A percentile compares a stretch with the other conserved stretches of the same genome.
phyloP scores from a whole-genome alignment of 2,329 filamentous ascomycete species.

The Elsinoe arachidis region DNA sequence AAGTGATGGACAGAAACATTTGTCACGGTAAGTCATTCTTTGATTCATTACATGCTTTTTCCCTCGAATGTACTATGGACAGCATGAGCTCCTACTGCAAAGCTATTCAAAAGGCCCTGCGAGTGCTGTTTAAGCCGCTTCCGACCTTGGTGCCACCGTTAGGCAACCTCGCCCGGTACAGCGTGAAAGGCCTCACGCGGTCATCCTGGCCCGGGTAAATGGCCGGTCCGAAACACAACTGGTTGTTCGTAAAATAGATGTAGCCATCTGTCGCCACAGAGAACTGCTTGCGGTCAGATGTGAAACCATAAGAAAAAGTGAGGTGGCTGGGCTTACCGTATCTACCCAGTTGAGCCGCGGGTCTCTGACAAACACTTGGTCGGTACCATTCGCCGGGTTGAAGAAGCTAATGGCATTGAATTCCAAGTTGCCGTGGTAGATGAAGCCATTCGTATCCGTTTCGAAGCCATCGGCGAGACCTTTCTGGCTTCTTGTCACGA shows the following conservation, averaged over 20 bases:
- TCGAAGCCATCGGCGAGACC: slow-evolving; percentile 46
- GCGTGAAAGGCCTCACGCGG: slow-evolving; percentile 35
- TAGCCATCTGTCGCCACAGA: slow-evolving; percentile 37
- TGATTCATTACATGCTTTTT: too few species aligned
- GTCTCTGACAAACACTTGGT: slow-evolving; percentile 38
- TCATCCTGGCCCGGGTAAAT: slow-evolving; percentile 37
- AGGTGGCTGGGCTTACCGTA: slow-evolving; percentile 25
- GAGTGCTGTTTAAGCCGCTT: neutral
- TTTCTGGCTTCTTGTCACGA: slow-evolving; percentile 38
- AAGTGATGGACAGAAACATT: too few species aligned
- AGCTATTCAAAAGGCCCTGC: neutral
- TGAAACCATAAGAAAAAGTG: neutral
- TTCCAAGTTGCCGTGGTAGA: slow-evolving; percentile 45
- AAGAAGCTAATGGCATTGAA: slow-evolving; percentile 41
- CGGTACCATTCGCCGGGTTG: slow-evolving; percentile 38
- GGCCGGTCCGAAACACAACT: slow-evolving; percentile 32
- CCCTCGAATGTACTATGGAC: too few species aligned
- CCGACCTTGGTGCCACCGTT: slow-evolving; percentile 33
- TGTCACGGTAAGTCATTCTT: neutral
- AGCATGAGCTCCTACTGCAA: too few species aligned
- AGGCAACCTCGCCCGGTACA: slow-evolving; percentile 35
- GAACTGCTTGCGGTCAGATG: slow-evolving; percentile 25
- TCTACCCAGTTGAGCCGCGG: slow-evolving; percentile 44
- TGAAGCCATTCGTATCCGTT: slow-evolving; percentile 41
- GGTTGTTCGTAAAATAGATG: slow-evolving; percentile 47